phyloP scores from a whole-genome alignment of 495 filamentous ascomycete species.

The Penicillium roqueforti region DNA sequence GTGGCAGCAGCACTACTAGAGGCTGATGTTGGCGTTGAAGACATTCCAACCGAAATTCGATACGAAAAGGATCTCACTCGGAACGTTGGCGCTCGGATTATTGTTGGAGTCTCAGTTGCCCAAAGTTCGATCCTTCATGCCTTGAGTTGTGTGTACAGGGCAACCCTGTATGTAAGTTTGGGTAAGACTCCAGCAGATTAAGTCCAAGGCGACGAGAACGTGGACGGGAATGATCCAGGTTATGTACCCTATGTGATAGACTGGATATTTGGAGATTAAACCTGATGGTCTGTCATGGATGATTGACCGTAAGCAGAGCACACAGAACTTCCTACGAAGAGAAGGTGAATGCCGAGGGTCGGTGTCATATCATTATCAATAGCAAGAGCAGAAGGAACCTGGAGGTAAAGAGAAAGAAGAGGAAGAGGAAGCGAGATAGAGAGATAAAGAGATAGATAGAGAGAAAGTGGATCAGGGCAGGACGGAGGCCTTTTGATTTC shows the following conservation, averaged over 20 bases:
- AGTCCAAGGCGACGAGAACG: neutral
- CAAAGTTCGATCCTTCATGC: neutral
- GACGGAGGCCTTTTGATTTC: conserved; percentile 6
- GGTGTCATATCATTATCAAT: conserved; percentile 11
- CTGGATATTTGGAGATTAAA: neutral
- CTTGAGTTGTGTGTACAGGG: conserved; percentile 1
- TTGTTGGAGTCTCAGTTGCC: neutral
- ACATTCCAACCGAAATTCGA: conserved; percentile 8
- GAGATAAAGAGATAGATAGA: neutral
- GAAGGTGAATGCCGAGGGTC: neutral
- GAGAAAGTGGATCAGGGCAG: conserved; percentile 5
- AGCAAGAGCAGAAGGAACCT: neutral
- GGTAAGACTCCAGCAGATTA: neutral
- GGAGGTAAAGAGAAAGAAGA: neutral
- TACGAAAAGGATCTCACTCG: neutral
- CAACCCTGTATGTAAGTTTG: neutral
- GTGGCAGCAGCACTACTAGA: conserved; percentile 22
- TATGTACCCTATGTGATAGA: neutral
- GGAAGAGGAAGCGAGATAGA: neutral
- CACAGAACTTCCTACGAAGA: conserved; percentile 2
- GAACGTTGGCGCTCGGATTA: neutral
- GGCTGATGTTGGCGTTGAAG: conserved; percentile 21
- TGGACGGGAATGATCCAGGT: neutral
- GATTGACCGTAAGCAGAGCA: neutral
- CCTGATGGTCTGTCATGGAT: neutral